A percentile compares a stretch with the other conserved stretches of the same genome.
Conservation (phyloP, 73 alveolate genomes). For the Tetrahymena borealis region DNA sequence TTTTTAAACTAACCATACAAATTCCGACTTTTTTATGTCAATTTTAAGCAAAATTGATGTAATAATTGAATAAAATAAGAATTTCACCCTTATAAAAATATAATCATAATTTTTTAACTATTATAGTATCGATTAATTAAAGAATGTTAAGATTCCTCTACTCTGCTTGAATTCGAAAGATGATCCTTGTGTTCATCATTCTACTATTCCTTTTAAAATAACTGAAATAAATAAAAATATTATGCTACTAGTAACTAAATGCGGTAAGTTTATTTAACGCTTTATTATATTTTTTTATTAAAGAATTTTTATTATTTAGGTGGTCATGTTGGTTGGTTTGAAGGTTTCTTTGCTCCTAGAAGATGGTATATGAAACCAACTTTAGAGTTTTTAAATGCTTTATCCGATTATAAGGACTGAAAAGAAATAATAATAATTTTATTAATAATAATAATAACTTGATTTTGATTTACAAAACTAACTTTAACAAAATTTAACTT, state of each 20-base stretch:
- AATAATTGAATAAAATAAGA: background rate
- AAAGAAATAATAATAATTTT: too few species aligned
- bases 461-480: too few species aligned
- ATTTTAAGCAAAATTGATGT: background rate
- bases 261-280: too few species aligned
- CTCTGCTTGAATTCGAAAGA: background rate
- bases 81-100: background rate
- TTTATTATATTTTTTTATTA: too few species aligned
- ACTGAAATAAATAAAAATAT: background rate
- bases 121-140: background rate
- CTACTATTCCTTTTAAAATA: background rate
- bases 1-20: too few species aligned
- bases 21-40: background rate
- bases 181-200: background rate
- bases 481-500: too few species aligned
- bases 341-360: constrained; percentile 14
- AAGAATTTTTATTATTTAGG: too few species aligned
- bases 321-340: constrained; percentile 43
- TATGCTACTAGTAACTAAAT: background rate
- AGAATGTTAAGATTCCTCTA: background rate
- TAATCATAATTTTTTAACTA: background rate
- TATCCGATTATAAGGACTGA: background rate
- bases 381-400: constrained; percentile 8
- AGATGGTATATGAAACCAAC: constrained; percentile 41
- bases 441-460: too few species aligned